Base-by-base conservation (phyloP, 306 rosid species). In the Senna tora region DNA sequence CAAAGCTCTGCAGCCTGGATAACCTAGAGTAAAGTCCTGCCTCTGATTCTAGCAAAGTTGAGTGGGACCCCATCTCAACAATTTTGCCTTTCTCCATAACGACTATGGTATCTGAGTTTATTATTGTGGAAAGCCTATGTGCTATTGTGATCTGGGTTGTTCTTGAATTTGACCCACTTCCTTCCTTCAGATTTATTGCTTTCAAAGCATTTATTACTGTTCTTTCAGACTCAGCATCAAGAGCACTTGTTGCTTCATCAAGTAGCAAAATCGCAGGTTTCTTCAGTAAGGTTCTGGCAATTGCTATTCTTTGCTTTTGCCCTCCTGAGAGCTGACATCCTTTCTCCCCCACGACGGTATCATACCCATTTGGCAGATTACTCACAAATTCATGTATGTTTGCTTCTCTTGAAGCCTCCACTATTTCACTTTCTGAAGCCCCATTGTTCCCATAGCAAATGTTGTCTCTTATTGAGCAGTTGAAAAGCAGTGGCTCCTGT, bases 231-330 rank as follows among this genome's bases (percentile, higher is more conserved):
- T 92, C 94, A 6, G 90, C 88, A 88, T 92, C 96, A 17, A 92
- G 91, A 43, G 96, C 94, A 84, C 98, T 92, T 33, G 98, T 92
- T 84, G 98, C 96, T 88, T 92, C 96, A 46, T 92, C 98, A 4
- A 92, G 86, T 17, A 89, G 92, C 76, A 89, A 75, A 55, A 89
- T 86, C 75, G 89, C 73, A 41, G 96, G 97, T 78, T 75, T 87
- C 84, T 92, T 89, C 56, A 88, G 60, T 70, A 92, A 71, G 50
- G 97, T 83, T 85, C 96, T 89, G 56, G 96, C 90, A 67, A 88
- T 92, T 72, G 92, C 98, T 77, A 89, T 82, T 86, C 97, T 89
- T 73, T 92, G 98, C 82, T 89, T 92, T 75, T 92, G 98, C 67
- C 96, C 98, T 39, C 98, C 94, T 36, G 98, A 92, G 56, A 92